A percentile compares a stretch with the other conserved stretches of the same genome.
Evolutionary conservation across 2,329 filamentous ascomycete genomes (phyloP).

Genomic region (Sordariomycetes sp.): DNA sequence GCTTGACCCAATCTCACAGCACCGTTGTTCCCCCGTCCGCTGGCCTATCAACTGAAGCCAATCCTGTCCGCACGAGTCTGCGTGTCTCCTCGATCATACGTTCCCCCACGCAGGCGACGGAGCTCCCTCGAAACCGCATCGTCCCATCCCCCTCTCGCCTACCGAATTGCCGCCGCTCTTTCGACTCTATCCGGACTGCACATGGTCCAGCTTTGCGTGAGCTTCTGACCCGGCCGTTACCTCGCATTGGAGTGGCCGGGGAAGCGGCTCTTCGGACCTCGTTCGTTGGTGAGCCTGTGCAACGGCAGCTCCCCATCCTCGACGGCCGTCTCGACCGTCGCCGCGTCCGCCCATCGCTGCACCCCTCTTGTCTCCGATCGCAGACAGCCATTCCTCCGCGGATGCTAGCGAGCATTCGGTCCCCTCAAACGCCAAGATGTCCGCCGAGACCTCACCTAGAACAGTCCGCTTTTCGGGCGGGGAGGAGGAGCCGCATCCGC

Average conservation of each 20-base stretch:
- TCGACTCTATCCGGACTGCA: background rate
- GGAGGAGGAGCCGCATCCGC: slow-evolving; percentile 27
- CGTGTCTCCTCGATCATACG: background rate
- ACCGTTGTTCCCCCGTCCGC: background rate
- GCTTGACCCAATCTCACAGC: background rate
- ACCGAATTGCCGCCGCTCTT: background rate
- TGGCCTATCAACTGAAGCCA: background rate
- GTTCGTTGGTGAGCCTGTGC: background rate
- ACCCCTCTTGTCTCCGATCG: background rate
- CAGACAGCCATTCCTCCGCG: background rate
- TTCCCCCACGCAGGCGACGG: background rate
- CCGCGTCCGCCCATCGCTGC: background rate
- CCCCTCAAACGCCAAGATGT: background rate
- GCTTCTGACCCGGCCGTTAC: background rate
- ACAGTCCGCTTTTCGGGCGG: slow-evolving; percentile 46
- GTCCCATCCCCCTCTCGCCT: background rate
- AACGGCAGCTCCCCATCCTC: background rate
- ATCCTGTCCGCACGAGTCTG: background rate
- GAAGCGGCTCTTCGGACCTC: background rate
- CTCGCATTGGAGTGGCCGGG: background rate
- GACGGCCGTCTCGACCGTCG: background rate
- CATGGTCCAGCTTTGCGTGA: background rate
- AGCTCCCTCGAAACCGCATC: background rate
- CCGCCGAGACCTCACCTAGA: slow-evolving; percentile 12
- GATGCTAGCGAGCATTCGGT: background rate